Conservation (phyloP, 345 rosid species). For the Mercurialis annua region DNA sequence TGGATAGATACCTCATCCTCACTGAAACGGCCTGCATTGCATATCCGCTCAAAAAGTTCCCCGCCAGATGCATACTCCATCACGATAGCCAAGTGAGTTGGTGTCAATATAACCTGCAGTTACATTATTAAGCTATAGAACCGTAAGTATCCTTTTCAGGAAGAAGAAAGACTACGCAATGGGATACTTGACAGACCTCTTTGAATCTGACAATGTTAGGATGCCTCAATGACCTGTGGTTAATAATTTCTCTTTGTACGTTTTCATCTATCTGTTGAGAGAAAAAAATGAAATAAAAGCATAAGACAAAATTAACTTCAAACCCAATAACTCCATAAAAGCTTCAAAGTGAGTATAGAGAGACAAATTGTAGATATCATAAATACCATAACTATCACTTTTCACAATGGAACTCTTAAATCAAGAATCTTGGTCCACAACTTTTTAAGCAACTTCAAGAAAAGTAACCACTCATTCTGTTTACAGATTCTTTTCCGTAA, state of each 20-base stretch:
- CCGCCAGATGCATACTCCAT: constrained; percentile 99
- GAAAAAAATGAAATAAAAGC: neutral
- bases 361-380: neutral
- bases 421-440: neutral
- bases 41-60: constrained; percentile 83
- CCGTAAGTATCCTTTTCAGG: constrained; percentile 2
- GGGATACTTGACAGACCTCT: constrained; percentile 53
- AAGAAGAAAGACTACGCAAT: neutral
- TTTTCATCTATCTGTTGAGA: constrained; percentile 81
- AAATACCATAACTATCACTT: neutral
- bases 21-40: constrained; percentile 78
- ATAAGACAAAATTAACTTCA: neutral
- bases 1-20: constrained; percentile 73
- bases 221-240: constrained; percentile 90
- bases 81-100: constrained; percentile 89
- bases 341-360: neutral
- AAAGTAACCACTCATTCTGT: neutral
- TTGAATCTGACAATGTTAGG: constrained; percentile 93
- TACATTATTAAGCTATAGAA: constrained; percentile 11
- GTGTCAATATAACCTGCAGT: constrained; percentile 73
- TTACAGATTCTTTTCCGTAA: neutral
- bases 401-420: neutral
- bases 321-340: neutral
- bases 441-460: neutral
- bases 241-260: constrained; percentile 88